Base-by-base conservation (phyloP, 345 rosid species). In the Moricandia moricandioides region DNA sequence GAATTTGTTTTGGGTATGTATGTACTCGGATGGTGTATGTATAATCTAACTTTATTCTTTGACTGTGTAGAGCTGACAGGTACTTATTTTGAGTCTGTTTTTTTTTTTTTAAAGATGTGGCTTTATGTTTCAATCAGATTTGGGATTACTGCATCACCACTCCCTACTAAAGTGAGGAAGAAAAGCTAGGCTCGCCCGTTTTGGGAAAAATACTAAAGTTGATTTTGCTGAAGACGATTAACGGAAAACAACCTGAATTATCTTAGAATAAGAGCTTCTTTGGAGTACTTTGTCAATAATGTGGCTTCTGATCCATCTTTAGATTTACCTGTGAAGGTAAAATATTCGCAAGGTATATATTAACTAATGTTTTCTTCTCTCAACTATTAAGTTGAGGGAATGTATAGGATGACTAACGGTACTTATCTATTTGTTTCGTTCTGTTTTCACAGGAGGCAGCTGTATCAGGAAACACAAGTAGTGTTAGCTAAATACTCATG, bases 101-200 rank as follows among this genome's bases (percentile, higher is more conserved):
- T 21, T 27, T 13, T 67, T 14, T 4, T 5, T n/a, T n/a, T n/a
- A n/a, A n/a, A n/a, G n/a, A n/a, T n/a, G n/a, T n/a, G 4, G 1
- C 51, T 61, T 67, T 40, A 39, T 16, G 31, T 58, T 29, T 47
- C 43, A 75, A 16, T 61, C 64, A 93, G 97, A 81, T 93, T 93
- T 81, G 94, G 97, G 65, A 80, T 85, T 62, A 70, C 88, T 55
- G 79, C 76, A 30, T 83, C 85, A 30, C 82, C 86, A 47, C 34
- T 86, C 31, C 18, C 87, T 16, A 14, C 70, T 10, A 6, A 54
- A 54, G 58, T 51, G 93, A 85, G 62, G 91, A 81, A 79, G 96
- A 87, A 94, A 94, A 83, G 93, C 96, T 69, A 85, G 98, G 70
- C 89, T 83, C 31, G 88, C 88, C 9, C 88, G 95, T 64, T 91